A percentile compares a stretch with the other conserved stretches of the same genome.
Conservation (phyloP, 257 asterid genomes). For the Vinca minor region DNA sequence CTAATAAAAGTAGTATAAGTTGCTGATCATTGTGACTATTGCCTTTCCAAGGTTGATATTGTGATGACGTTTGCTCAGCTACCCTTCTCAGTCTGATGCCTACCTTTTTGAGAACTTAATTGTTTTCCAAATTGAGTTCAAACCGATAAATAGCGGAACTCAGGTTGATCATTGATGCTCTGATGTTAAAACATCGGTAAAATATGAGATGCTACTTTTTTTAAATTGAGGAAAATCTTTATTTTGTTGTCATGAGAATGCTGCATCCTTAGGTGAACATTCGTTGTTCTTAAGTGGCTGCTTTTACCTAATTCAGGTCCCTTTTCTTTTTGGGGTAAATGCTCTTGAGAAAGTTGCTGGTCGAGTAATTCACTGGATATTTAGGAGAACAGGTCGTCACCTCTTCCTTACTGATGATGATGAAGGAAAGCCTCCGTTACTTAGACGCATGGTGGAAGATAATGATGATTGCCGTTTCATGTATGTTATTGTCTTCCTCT, state of each 20-base stretch:
- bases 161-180: background rate
- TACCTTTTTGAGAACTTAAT: background rate
- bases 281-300: background rate
- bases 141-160: background rate
- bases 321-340: slow-evolving; percentile 90
- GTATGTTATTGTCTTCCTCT: slow-evolving; percentile 37
- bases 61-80: no score
- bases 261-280: background rate
- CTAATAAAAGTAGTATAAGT: no score
- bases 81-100: background rate
- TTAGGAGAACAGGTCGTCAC: slow-evolving; percentile 91
- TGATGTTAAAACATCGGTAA: background rate
- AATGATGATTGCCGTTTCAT: slow-evolving; percentile 45
- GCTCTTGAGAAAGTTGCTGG: slow-evolving; percentile 75
- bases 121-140: background rate
- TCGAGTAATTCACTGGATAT: slow-evolving; percentile 74
- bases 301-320: slow-evolving; percentile 47
- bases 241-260: background rate
- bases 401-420: slow-evolving; percentile 82
- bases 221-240: background rate
- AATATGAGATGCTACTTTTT: background rate
- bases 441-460: slow-evolving; percentile 80
- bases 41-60: no score
- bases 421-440: slow-evolving; percentile 83
- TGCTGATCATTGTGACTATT: background rate